Percentiles rank a stretch among this genome's conserved stretches.
Conservation (phyloP, 257 asterid species). For the Leonotis leonurus region DNA sequence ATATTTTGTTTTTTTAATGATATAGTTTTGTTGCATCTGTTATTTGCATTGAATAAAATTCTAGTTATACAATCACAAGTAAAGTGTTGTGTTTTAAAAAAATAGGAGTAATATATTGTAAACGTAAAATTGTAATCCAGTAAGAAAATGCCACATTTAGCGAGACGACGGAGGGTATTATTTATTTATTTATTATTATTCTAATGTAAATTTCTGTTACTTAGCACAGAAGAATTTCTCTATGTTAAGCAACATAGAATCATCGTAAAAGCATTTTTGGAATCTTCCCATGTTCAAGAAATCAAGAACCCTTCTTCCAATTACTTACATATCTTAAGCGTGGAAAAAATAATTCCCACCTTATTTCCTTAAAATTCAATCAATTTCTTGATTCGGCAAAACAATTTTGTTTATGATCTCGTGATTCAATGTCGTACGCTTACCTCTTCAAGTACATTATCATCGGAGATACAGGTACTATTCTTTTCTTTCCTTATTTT, state of each 20-base stretch:
- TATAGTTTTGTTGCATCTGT: too few species aligned
- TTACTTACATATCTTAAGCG: background rate
- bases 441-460: conserved; percentile 71
- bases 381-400: background rate
- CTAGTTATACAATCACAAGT: too few species aligned
- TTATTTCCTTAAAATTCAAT: background rate
- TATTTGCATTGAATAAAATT: too few species aligned
- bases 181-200: too few species aligned
- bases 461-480: conserved; percentile 58
- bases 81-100: too few species aligned
- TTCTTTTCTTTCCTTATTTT: background rate
- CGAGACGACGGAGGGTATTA: too few species aligned
- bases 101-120: too few species aligned
- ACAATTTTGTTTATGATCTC: background rate
- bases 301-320: background rate
- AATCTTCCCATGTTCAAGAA: conserved; percentile 12
- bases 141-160: too few species aligned
- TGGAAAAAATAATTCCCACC: background rate
- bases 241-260: background rate
- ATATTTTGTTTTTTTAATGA: too few species aligned
- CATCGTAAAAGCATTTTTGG: background rate
- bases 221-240: conserved; percentile 11
- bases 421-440: conserved; percentile 47
- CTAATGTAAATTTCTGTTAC: background rate
- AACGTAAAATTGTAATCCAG: too few species aligned